Evolutionary conservation across 2,329 filamentous ascomycete species (phyloP).

Genomic region (Epichloe elymi): DNA sequence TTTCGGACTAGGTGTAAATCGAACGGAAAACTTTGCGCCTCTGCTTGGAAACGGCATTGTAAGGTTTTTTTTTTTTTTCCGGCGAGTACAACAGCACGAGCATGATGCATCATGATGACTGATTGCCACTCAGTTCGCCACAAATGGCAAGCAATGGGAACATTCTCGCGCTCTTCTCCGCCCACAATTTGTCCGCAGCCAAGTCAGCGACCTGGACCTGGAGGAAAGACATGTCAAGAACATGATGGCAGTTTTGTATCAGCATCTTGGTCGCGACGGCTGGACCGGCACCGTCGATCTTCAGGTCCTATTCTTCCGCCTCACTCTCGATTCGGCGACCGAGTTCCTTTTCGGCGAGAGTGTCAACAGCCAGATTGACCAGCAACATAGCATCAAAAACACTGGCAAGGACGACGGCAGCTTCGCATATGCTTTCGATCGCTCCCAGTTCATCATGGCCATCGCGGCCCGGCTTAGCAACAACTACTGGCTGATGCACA

Average conservation of each 20-base stretch:
- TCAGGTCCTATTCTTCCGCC: slow-evolving; percentile 32
- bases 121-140: slow-evolving; percentile 1
- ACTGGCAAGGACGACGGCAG: slow-evolving; percentile 8
- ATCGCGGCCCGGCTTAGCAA: slow-evolving; percentile 31
- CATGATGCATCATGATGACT: not conserved
- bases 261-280: slow-evolving; percentile 15
- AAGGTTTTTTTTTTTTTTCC: not conserved
- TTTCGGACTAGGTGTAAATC: slow-evolving; percentile 10
- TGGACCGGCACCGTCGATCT: slow-evolving; percentile 28
- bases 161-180: slow-evolving; percentile 25
- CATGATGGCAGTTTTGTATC: not conserved
- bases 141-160: slow-evolving; percentile 15
- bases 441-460: slow-evolving; percentile 6
- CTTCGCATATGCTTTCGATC: slow-evolving; percentile 13
- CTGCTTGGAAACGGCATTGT: slow-evolving; percentile 31
- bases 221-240: too few relatives aligned
- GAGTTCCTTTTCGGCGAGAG: slow-evolving; percentile 51
- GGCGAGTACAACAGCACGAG: too few relatives aligned
- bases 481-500: slow-evolving; percentile 41
- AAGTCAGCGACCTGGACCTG: slow-evolving; percentile 27
- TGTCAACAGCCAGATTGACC: slow-evolving; percentile 25
- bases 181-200: slow-evolving; percentile 27
- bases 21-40: slow-evolving; percentile 16
- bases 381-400: slow-evolving; percentile 3
- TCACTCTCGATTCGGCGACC: slow-evolving; percentile 35